Evolutionary conservation across 2,329 filamentous ascomycete species (phyloP).

Genomic region (Botrytis squamosa): DNA sequence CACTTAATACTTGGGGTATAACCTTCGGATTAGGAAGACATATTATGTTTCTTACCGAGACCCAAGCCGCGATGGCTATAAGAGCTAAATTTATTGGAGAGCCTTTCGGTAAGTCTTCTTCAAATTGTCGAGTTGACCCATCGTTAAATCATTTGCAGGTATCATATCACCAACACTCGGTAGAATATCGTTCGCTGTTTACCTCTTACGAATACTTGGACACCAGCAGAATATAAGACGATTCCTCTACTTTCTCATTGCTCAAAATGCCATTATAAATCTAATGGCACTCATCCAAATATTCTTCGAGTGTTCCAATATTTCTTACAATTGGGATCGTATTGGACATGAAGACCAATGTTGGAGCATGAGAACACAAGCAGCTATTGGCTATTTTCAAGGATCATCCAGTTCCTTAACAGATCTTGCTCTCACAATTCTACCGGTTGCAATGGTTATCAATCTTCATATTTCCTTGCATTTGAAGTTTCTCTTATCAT

Average conservation of each 20-base stretch:
- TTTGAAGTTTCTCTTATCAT: constrained; percentile 9
- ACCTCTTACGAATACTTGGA: constrained; percentile 5
- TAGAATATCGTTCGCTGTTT: constrained; percentile 13
- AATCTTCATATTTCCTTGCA: constrained; percentile 9
- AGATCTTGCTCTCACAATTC: constrained; percentile 9
- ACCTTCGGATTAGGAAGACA: constrained; percentile 9
- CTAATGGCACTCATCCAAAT: neutral
- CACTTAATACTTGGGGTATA: constrained; percentile 15
- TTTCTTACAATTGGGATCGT: constrained; percentile 10
- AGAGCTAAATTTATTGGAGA: constrained; percentile 9
- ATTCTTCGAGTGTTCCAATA: neutral
- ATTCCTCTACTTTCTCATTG: constrained; percentile 15
- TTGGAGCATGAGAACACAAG: neutral
- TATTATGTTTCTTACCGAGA: neutral
- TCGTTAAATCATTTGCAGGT: neutral
- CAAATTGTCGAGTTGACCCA: neutral
- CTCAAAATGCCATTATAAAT: neutral
- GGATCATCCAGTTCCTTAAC: constrained; percentile 15
- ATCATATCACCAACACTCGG: constrained; percentile 13
- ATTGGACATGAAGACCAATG: neutral
- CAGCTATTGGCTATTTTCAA: constrained; percentile 3
- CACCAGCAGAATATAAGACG: neutral
- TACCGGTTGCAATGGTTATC: constrained; percentile 1
- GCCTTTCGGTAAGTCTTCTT: neutral
- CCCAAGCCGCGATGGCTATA: constrained; percentile 2